These are phyloP conservation scores for Irpex lacteus DNA, from an alignment of 1,284 basidiomycete species.

Conservation along the genomic window DNA sequence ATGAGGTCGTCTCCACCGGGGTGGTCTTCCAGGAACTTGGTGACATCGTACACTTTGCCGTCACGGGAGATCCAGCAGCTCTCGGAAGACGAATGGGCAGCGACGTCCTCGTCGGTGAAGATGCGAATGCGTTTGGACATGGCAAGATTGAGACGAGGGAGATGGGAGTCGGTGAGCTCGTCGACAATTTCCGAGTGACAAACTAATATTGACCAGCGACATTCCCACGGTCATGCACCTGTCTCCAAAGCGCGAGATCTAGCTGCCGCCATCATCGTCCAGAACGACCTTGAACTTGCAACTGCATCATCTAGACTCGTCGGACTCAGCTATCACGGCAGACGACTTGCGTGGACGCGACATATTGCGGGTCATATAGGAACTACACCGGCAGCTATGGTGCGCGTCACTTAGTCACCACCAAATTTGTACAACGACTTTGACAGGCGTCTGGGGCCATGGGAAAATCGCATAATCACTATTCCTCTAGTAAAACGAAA, in stretches of 20 bases:
- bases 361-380: background rate
- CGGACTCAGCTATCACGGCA: background rate
- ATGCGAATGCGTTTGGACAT: constrained; percentile 71
- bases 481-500: no score
- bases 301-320: background rate
- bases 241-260: background rate
- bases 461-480: background rate
- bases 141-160: constrained; percentile 7
- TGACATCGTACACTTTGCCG: constrained; percentile 81
- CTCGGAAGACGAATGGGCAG: constrained; percentile 46
- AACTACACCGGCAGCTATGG: background rate
- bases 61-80: constrained; percentile 77
- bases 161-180: background rate
- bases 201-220: constrained; percentile 1
- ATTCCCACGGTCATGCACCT: constrained; percentile 10
- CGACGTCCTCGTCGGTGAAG: constrained; percentile 70
- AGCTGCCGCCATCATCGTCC: background rate
- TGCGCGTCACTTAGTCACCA: background rate
- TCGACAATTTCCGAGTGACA: background rate
- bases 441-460: background rate
- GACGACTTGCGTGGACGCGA: background rate
- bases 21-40: constrained; percentile 74
- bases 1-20: constrained; percentile 86
- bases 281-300: constrained; percentile 1
- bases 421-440: no score